Evolutionary conservation across 306 rosid genomes (phyloP), one percentile per base, ranked within the genome.

Genomic region (Mucuna pruriens): DNA sequence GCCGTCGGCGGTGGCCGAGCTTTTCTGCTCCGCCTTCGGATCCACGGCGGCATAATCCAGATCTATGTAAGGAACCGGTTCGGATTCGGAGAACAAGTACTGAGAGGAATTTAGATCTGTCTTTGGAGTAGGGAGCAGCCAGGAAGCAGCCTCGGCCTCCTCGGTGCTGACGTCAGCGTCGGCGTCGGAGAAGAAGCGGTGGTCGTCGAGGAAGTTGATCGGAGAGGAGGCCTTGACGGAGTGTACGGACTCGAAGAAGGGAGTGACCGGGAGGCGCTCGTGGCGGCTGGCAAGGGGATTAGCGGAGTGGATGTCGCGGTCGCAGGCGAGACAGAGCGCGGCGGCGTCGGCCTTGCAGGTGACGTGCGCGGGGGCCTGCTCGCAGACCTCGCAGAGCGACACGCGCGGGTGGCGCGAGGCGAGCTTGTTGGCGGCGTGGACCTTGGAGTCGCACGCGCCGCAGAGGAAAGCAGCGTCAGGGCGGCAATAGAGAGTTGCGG

Each of bases 271-370:
- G 4, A 88, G 58, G 40, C 98, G 97, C 52, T 93, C 96, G 82
- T 95, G 99, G 23, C 98, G 97, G 44, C 91, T 84, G 40, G 98
- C 97, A 75, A 95, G 99, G 0, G 99, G 98, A 22, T 95, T 95
- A 1, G 95, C 99, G 2, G 97, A 88, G 89, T 95, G 99, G 84
- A 95, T 93, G 63, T 95, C 98, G 16, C 80, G 98, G 86, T 95
- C 99, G 81, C 99, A 95, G 11, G 90, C 62, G 71, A 90, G 76
- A 84, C 99, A 95, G 82, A 95, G 98, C 0, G 91, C 84, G 16
- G 99, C 99, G 71, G 92, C 96, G 77, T 95, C 99, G 13, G 99
- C 99, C 86, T 95, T 93, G 88, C 99, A 95, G 40, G 92, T 93
- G 68, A 95, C 93, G 79, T 91, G 92, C 2, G 94, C 98, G 0